Evolutionary conservation across 2,329 filamentous ascomycete genomes (phyloP), one percentile per base, ranked within the genome.

Genomic region (Torrubiella hemipterigena): DNA sequence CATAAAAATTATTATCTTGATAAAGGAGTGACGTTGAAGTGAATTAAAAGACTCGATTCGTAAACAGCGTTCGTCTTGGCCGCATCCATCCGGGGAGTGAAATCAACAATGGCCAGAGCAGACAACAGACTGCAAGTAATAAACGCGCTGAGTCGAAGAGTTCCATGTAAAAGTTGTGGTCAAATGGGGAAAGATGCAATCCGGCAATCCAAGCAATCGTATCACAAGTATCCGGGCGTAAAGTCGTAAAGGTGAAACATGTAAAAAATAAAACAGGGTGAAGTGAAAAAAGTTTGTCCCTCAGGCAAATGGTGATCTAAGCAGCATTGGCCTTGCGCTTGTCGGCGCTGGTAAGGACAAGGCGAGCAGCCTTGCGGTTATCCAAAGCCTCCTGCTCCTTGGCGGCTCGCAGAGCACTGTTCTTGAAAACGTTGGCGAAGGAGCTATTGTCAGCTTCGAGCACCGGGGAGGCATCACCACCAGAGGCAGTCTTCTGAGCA

Each of bases 261-360:
- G 38, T 33, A 35, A 35, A 34, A 35, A 37, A 38, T 14, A 42
- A 36, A 41, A 36, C 35, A 18, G 27, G n/a, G 26, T 28, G 19
- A 31, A 35, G 32, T 42, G 36, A 34, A 36, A 33, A 38, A 40
- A 33, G 26, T 32, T 30, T 32, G 28, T 33, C 33, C 30, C 30
- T 34, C 37, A 33, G 31, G 38, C 39, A 43, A 39, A 30, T 45
- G 38, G 44, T 42, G 42, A 30, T 23, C 37, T 47, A 48, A 37
- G 41, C 44, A 9, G 46, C 42, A 19, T 45, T 40, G 10, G 48
- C 39, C 69, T 85, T 93, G 56, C 86, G 81, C 73, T 93, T 94
- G 65, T 93, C 86, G 39, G 77, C 81, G 54, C 78, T 87, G 43
- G 82, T 87, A 43, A 95, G 70, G 43, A 95, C 81, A 50, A 94